Evolutionary conservation across 805 yeast genomes (phyloP), one percentile per base, ranked within the genome.

Genomic region (Saccharomycopsis fermentans): DNA sequence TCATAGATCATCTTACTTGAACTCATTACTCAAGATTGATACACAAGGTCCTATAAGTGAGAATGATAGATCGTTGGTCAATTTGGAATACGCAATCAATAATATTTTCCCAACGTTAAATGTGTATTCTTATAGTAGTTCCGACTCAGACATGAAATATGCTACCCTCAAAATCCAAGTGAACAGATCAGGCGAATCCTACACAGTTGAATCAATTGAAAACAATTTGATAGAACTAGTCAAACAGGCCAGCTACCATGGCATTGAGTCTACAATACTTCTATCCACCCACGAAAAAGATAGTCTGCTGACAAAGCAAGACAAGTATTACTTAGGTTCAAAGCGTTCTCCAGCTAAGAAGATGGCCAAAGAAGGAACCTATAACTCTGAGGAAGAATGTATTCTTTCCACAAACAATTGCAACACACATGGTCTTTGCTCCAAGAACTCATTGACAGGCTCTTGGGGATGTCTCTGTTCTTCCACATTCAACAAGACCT

Each of bases 401-500:
- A 66, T 73, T 56, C 72, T 69, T 3, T 68, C 74, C 24, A 81
- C 85, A 8, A 67, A 72, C 52, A 71, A 74, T 39, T 81, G 86
- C 66, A 76, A 76, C 39, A 72, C 74, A n/a, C 84, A 81, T 66
- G 86, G 86, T 11, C 57, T 69, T 14, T 81, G 86, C 65, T 59
- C 77, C 11, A 68, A 77, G 62, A 58, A 69, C 48, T 34, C 57
- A 1, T 39, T 53, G n/a, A 72, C 71, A 14, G 66, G 66, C 29
- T 76, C 81, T 67, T 81, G 80, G 79, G 70, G 73, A 53, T 81
- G 86, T 68, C 64, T 70, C 26, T 81, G 86, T 66, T 64, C 76
- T 1, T 66, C 83, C 16, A 73, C 79, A 5, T 69, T 66, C 53
- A 71, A 78, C 65, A 69, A 73, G 60, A 71, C 71, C 14, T 68